These are phyloP conservation scores for Manihot esculenta DNA, from an alignment of 441 rosid species.

Conservation along the genomic window DNA sequence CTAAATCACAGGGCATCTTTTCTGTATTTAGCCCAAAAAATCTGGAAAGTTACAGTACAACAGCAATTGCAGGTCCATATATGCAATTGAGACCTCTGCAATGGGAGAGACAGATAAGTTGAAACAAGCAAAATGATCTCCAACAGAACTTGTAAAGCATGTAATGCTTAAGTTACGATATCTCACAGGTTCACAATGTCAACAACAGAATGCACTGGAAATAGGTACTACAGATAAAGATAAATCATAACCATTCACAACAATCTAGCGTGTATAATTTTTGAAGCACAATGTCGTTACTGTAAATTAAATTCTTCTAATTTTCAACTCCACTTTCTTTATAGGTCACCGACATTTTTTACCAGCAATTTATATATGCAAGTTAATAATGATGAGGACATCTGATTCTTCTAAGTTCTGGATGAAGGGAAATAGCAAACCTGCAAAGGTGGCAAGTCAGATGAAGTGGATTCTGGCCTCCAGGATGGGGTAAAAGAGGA, in stretches of 20 bases:
- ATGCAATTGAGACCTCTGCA: too few relatives aligned
- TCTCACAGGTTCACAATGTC: too few relatives aligned
- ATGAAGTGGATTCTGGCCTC: constrained; percentile 64
- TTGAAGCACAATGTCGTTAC: not conserved
- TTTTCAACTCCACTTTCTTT: not conserved
- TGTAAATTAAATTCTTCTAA: not conserved
- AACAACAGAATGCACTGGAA: too few relatives aligned
- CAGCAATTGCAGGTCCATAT: too few relatives aligned
- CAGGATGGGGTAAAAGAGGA: constrained; percentile 52
- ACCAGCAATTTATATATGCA: constrained; percentile 14
- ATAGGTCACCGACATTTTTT: not conserved
- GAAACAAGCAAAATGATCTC: too few relatives aligned
- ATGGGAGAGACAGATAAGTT: too few relatives aligned
- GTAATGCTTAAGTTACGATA: too few relatives aligned
- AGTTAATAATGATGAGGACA: not conserved
- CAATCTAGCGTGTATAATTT: not conserved
- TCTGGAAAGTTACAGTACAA: too few relatives aligned
- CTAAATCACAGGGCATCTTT: too few relatives aligned
- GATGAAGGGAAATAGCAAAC: constrained; percentile 41
- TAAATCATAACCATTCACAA: not conserved
- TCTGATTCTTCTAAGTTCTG: constrained; percentile 11
- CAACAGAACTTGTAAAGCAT: too few relatives aligned
- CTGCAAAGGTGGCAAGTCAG: constrained; percentile 61
- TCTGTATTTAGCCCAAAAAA: too few relatives aligned
- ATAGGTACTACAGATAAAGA: too few relatives aligned